Evolutionary conservation across 2,329 filamentous ascomycete genomes (phyloP).

Genomic region (Trichophyton benhamiae): DNA sequence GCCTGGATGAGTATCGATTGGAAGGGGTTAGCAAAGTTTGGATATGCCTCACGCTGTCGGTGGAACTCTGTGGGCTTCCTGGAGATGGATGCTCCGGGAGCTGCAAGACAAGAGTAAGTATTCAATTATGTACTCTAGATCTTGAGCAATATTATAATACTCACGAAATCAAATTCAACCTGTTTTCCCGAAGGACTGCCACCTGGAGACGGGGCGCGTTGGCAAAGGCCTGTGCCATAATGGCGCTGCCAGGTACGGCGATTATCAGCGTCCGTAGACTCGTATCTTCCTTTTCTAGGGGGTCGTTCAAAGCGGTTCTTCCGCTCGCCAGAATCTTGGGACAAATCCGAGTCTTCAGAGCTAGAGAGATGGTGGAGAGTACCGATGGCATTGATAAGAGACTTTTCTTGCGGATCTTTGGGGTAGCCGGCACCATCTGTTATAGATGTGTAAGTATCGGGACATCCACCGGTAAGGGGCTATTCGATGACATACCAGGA

Average conservation of each 20-base stretch:
- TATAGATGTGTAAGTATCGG: not conserved
- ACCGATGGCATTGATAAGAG: not conserved
- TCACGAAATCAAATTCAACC: not conserved
- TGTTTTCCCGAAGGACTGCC: not conserved
- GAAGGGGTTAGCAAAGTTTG: not conserved
- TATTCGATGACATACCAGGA: not conserved
- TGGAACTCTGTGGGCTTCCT: not conserved
- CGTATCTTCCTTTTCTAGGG: not conserved
- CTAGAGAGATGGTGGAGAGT: not conserved
- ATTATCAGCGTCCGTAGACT: not conserved
- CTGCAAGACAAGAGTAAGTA: not conserved
- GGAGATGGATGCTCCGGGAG: not conserved
- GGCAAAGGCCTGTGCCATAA: not conserved
- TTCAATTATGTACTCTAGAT: not conserved
- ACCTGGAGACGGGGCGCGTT: not conserved
- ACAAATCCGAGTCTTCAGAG: not conserved
- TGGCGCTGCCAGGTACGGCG: not conserved
- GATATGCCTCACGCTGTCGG: not conserved
- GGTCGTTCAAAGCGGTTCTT: not conserved
- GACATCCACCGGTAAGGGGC: not conserved
- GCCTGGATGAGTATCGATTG: not conserved
- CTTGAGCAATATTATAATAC: not conserved
- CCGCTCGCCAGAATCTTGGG: not conserved
- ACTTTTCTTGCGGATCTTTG: not conserved
- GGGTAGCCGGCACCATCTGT: not conserved